These are phyloP conservation scores for Margaritispora aquatica DNA, from an alignment of 495 filamentous ascomycete genomes.

Conservation along the genomic window DNA sequence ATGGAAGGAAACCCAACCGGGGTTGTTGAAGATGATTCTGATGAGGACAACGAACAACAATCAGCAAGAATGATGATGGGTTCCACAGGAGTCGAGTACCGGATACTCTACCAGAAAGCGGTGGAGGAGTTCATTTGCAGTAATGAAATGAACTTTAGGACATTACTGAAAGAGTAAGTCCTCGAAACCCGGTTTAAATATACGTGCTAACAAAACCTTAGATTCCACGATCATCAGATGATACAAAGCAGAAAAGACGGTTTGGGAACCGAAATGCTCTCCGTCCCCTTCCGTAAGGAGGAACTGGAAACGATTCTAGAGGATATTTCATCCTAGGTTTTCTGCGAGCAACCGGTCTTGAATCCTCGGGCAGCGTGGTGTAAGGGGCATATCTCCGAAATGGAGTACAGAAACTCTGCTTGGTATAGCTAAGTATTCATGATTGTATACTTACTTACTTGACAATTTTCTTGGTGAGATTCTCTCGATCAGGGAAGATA, in stretches of 20 bases:
- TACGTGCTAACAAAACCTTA: too few relatives aligned
- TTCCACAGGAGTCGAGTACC: slow-evolving; percentile 72
- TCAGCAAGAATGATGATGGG: slow-evolving; percentile 16
- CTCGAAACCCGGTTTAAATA: too few relatives aligned
- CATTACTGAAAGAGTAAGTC: slow-evolving; percentile 85
- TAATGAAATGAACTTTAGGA: slow-evolving; percentile 91
- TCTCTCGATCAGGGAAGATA: too few relatives aligned
- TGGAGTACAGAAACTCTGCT: neutral
- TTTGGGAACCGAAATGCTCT: slow-evolving; percentile 75
- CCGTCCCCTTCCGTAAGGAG: slow-evolving; percentile 78
- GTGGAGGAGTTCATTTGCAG: slow-evolving; percentile 95
- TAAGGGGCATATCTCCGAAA: neutral
- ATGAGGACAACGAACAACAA: slow-evolving; percentile 33
- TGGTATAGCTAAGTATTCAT: too few relatives aligned
- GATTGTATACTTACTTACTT: too few relatives aligned
- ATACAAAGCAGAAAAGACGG: slow-evolving; percentile 80
- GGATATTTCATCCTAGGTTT: slow-evolving; percentile 56
- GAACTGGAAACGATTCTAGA: slow-evolving; percentile 88
- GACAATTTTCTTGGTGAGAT: too few relatives aligned
- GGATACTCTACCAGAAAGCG: slow-evolving; percentile 86
- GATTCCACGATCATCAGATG: slow-evolving; percentile 97
- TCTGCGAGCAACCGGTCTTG: too few relatives aligned
- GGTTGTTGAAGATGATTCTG: slow-evolving; percentile 39
- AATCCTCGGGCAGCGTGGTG: too few relatives aligned
- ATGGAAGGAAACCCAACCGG: slow-evolving; percentile 44